Evolutionary conservation across 192 early-diverging fungal genomes (phyloP).

Genomic region (Umbelopsis isabellina): DNA sequence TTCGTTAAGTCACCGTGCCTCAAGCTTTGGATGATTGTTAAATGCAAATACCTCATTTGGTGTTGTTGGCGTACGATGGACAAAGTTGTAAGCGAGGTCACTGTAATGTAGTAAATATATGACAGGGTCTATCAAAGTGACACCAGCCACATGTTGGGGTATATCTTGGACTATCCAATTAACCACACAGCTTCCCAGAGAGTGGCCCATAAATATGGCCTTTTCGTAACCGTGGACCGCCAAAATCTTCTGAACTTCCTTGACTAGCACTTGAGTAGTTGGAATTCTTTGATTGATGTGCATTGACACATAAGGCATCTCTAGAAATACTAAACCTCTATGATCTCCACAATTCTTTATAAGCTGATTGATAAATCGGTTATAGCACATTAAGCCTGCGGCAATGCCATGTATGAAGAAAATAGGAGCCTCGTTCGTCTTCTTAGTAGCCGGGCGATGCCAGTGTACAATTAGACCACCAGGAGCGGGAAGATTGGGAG

Average conservation of each 20-base stretch:
- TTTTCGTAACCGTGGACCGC: slow-evolving; percentile 50
- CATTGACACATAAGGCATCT: slow-evolving; percentile 70
- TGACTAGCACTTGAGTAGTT: slow-evolving; percentile 55
- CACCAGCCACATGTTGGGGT: slow-evolving; percentile 50
- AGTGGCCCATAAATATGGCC: slow-evolving; percentile 70
- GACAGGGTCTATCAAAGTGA: slow-evolving; percentile 68
- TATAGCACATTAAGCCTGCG: slow-evolving; percentile 60
- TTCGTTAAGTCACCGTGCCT: not conserved
- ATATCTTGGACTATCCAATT: slow-evolving; percentile 63
- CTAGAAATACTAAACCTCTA: slow-evolving; percentile 51
- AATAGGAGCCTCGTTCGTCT: not conserved
- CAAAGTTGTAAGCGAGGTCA: slow-evolving; percentile 66
- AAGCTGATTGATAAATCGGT: slow-evolving; percentile 51
- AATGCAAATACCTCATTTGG: slow-evolving; percentile 42
- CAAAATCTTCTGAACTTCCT: slow-evolving; percentile 61
- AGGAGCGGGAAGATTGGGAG: not conserved
- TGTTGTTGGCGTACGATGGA: slow-evolving; percentile 47
- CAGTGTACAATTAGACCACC: slow-evolving; percentile 7
- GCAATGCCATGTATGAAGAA: slow-evolving; percentile 67
- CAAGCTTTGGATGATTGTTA: not conserved
- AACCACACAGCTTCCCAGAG: slow-evolving; percentile 64
- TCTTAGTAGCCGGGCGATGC: not conserved
- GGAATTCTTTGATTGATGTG: slow-evolving; percentile 60
- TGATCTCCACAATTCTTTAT: slow-evolving; percentile 16
- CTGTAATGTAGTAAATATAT: slow-evolving; percentile 66